Percentiles rank a stretch among this genome's conserved stretches.
Conservation (phyloP, 108 stramenopile genomes). For the Schizochytrium sp. region DNA sequence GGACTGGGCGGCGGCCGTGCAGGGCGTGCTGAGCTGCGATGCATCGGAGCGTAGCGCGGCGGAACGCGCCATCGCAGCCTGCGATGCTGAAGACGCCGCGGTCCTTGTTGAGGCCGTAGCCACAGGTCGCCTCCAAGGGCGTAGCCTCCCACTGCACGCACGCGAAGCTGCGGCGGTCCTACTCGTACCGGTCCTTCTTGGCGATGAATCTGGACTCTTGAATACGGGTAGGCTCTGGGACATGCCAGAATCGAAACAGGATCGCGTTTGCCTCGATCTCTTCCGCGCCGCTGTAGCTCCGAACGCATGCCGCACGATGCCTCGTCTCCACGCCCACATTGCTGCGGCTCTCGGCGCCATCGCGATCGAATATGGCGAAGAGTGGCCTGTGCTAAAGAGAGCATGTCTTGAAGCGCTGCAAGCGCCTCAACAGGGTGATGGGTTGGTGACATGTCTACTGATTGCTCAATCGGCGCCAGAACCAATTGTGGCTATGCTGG, state of each 20-base stretch:
- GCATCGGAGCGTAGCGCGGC: no score
- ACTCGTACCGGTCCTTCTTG: background rate
- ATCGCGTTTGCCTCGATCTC: background rate
- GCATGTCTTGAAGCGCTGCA: background rate
- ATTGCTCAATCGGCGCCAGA: background rate
- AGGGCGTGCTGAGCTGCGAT: no score
- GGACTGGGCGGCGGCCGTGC: no score
- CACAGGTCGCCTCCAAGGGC: no score
- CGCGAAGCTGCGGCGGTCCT: background rate
- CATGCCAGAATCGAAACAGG: background rate
- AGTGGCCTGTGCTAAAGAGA: background rate
- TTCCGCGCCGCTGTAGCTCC: background rate
- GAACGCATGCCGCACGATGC: background rate
- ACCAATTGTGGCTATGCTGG: background rate
- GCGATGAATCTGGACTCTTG: background rate
- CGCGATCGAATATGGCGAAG: background rate
- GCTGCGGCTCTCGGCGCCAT: background rate
- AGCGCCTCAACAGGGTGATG: no score
- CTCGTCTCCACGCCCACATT: background rate
- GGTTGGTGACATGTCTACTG: background rate
- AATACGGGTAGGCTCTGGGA: background rate
- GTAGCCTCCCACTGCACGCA: background rate
- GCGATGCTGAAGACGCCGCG: no score
- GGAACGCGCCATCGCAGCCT: no score
- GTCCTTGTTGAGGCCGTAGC: no score